These are phyloP conservation scores for Setomelanomma holmii DNA, from an alignment of 2,329 filamentous ascomycete species.

Conservation along the genomic window DNA sequence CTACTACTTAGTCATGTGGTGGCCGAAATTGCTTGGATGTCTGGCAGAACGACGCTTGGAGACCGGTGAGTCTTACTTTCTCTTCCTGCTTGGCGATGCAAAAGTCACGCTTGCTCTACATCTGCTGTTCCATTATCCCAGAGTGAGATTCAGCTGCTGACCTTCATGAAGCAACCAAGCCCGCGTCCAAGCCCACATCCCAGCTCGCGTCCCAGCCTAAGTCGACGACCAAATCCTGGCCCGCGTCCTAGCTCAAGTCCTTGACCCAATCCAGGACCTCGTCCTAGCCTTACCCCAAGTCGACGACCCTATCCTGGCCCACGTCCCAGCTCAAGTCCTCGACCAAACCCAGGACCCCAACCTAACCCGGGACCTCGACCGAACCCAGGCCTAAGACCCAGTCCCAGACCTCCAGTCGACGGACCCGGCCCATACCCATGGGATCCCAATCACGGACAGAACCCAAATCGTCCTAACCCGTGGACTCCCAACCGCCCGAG, in stretches of 20 bases:
- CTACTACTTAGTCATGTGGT: conserved; percentile 4
- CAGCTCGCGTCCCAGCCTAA: too few species aligned
- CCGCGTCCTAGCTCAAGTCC: too few species aligned
- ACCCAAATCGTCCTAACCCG: background rate
- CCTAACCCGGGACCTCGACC: background rate
- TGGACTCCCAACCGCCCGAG: background rate
- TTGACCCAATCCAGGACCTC: too few species aligned
- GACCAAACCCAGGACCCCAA: background rate
- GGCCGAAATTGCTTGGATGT: conserved; percentile 8
- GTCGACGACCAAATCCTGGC: too few species aligned
- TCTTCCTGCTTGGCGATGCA: background rate
- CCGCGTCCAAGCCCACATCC: background rate
- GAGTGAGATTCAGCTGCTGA: too few species aligned
- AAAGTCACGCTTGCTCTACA: too few species aligned
- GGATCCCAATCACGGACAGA: background rate
- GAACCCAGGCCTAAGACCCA: background rate
- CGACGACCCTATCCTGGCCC: background rate
- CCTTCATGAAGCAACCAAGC: too few species aligned
- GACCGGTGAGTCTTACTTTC: conserved; percentile 2
- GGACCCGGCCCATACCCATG: background rate
- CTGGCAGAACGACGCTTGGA: conserved; percentile 7
- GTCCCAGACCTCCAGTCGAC: background rate
- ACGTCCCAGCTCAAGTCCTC: background rate
- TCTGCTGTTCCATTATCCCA: too few species aligned
- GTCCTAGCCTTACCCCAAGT: too few species aligned